Conservation (phyloP, 192 early-diverging fungal genomes). For the Entophlyctis helioformis region DNA sequence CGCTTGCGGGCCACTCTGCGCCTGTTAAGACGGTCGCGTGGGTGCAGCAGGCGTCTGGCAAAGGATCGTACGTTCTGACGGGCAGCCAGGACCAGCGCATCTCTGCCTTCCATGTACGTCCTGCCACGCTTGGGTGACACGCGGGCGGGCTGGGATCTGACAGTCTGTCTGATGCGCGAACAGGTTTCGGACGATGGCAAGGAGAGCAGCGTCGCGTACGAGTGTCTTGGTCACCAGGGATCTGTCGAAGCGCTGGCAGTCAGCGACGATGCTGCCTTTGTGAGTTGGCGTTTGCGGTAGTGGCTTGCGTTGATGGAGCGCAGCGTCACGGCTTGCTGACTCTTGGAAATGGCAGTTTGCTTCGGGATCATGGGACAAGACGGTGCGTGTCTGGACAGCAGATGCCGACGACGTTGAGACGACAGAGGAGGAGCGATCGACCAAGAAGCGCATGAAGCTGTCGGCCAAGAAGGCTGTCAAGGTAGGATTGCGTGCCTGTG, state of each 20-base stretch:
- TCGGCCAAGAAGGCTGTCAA: slow-evolving; percentile 32
- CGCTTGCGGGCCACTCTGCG: slow-evolving; percentile 52
- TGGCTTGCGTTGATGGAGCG: too few species aligned
- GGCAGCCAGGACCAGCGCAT: too few species aligned
- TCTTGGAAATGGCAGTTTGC: slow-evolving; percentile 36
- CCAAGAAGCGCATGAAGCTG: background rate
- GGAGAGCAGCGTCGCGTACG: slow-evolving; percentile 2
- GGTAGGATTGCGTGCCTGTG: slow-evolving; percentile 3
- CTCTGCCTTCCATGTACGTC: too few species aligned
- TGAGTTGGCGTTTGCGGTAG: too few species aligned
- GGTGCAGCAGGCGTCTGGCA: slow-evolving; percentile 11
- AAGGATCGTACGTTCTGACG: slow-evolving; percentile 1
- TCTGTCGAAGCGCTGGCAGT: slow-evolving; percentile 66
- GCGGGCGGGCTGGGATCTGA: too few species aligned
- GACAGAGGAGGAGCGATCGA: background rate
- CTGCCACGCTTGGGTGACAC: too few species aligned
- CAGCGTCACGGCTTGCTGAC: too few species aligned
- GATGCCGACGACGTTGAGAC: slow-evolving; percentile 20
- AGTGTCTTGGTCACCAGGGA: slow-evolving; percentile 62
- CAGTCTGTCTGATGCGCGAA: too few species aligned
- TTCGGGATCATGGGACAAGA: slow-evolving; percentile 62
- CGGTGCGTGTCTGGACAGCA: slow-evolving; percentile 63
- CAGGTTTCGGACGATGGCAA: too few species aligned
- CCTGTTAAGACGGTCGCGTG: slow-evolving; percentile 70
- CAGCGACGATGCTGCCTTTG: slow-evolving; percentile 15